These are phyloP conservation scores for Auricularia auricula-judae DNA, from an alignment of 768 basidiomycete genomes.

Conservation along the genomic window DNA sequence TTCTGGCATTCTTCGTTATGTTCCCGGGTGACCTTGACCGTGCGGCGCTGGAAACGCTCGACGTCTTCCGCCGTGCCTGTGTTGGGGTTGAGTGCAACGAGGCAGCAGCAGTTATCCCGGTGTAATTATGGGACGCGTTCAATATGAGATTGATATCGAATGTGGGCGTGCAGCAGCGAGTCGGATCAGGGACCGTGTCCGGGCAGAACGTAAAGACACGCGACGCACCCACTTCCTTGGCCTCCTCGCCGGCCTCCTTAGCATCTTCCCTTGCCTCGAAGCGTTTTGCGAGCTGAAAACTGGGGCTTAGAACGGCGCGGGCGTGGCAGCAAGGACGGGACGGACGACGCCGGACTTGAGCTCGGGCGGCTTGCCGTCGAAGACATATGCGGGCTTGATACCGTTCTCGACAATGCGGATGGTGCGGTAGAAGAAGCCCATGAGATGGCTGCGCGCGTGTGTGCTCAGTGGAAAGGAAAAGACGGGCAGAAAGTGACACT, in stretches of 20 bases:
- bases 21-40: constrained; percentile 88
- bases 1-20: constrained; percentile 93
- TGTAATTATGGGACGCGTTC: neutral
- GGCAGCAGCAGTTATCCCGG: neutral
- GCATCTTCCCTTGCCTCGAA: constrained; percentile 85
- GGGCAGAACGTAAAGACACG: neutral
- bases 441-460: constrained; percentile 58
- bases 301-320: neutral
- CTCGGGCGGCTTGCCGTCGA: constrained; percentile 97
- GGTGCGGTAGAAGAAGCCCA: constrained; percentile 98
- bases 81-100: neutral
- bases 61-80: constrained; percentile 81
- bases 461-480: neutral
- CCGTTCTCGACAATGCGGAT: constrained; percentile 98
- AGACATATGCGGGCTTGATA: constrained; percentile 95
- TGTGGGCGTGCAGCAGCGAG: neutral
- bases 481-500: neutral
- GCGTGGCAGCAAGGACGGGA: constrained; percentile 12
- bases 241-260: constrained; percentile 89
- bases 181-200: neutral
- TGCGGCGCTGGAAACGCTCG: constrained; percentile 79
- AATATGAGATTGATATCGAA: neutral
- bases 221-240: constrained; percentile 73
- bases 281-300: constrained; percentile 81
- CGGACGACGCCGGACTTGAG: constrained; percentile 93